Evolutionary conservation across 345 rosid species (phyloP).

Genomic region (Geranium brycei): DNA sequence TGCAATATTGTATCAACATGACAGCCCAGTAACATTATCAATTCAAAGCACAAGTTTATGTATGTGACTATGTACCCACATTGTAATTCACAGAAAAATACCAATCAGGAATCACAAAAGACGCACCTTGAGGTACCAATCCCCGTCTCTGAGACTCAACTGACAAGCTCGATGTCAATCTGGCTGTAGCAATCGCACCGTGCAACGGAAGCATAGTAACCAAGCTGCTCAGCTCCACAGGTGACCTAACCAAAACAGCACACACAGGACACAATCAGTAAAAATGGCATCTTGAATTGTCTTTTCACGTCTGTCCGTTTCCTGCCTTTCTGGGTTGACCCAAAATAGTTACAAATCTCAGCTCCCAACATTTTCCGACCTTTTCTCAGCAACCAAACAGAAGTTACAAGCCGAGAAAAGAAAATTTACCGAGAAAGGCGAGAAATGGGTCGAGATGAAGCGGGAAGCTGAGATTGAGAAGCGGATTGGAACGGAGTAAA

Average conservation of each 20-base stretch:
- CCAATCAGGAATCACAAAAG: neutral
- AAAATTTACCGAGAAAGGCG: slow-evolving; percentile 19
- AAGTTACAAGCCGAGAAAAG: neutral
- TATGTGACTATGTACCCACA: neutral
- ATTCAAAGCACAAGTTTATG: neutral
- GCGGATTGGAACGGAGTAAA: neutral
- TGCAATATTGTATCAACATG: neutral
- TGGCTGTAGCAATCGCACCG: slow-evolving; percentile 51
- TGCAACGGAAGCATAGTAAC: slow-evolving; percentile 54
- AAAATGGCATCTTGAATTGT: no score
- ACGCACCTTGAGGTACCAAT: slow-evolving; percentile 63
- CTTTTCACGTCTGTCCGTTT: no score
- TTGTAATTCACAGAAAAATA: neutral
- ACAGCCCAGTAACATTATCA: neutral
- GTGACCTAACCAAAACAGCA: slow-evolving; percentile 25
- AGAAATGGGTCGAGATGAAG: neutral
- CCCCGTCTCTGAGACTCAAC: slow-evolving; percentile 45
- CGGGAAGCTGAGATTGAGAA: neutral
- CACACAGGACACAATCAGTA: neutral
- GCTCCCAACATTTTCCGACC: neutral
- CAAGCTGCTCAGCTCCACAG: slow-evolving; percentile 41
- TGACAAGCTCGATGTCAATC: slow-evolving; percentile 50
- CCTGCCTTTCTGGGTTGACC: no score
- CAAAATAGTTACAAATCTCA: no score
- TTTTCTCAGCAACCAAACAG: neutral